Base-by-base conservation (phyloP, 2,329 filamentous ascomycete genomes). In the Trichophyton mentagrophytes region DNA sequence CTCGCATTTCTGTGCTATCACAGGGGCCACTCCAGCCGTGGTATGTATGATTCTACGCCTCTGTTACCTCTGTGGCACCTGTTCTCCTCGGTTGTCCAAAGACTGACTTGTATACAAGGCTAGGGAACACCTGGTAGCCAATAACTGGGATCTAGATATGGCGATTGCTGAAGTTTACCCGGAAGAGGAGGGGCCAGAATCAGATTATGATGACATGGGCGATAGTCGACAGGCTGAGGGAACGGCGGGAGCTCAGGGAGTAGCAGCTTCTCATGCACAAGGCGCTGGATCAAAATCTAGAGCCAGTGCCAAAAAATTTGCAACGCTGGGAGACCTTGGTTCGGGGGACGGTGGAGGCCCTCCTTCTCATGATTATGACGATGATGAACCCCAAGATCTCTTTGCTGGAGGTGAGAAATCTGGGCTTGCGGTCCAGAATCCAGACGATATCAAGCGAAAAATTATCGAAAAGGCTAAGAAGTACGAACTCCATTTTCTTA, bases 371-470 rank as follows among this genome's bases (percentile, higher is more conserved):
- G 70, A 70, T 2, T 76, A 83, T 5, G 78, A 82, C 63, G 78
- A 82, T 58, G 75, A 77, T 58, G 77, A 78, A 62, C 74, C 75
- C 25, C 77, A 78, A 58, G 82, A 86, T 69, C 76, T 85, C 64
- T 86, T 85, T 68, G 80, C 84, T 20, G 84, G 84, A 55, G 84
- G 84, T 53, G 84, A 85, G 71, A 86, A 86, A 73, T 86, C 83
- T 11, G 84, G 83, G n/a, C 73, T 86, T 27, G 84, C 84, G 5
- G 84, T 86, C 61, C 82, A 86, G 69, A 84, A 86, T 67, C 84
- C 84, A 1, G 79, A 81, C 67, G 78, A 82, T 61, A 71, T 74
- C 69, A 81, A 76, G 71, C 76, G 73, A 68, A 78, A 77, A 66
- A 79, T 79, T 59, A 69, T 79, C 22, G 76, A 79, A 62, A 77